Evolutionary conservation across 371 early-diverging fungal species (phyloP), one percentile per base, ranked within the genome.

Genomic region (Actinomortierella wolfii): DNA sequence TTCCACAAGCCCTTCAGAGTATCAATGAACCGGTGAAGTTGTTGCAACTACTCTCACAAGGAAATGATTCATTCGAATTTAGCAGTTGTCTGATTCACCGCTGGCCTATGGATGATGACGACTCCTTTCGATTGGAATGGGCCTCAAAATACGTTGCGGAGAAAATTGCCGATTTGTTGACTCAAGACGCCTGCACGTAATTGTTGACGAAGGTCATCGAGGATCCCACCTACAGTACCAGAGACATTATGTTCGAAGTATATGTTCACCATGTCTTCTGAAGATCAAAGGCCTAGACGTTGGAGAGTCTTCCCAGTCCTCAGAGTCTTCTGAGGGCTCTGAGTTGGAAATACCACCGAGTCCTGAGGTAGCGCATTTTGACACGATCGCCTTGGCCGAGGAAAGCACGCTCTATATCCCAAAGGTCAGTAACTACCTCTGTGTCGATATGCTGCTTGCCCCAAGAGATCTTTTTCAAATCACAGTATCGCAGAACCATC

Each of bases 41-140:
- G 43, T 18, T 73, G 55, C 50, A 59, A 28, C 56, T 3, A 57
- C 56, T 68, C n/a, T 8, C 39, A 1, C 60, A 53, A 56, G 49
- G 51, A 13, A 29, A 47, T n/a, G 29, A 64, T 1, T 40, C 49
- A 24, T 20, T 60, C 15, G 53, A 63, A 18, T 41, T 52, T 40
- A 67, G 68, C 43, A 56, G 48, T 51, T 56, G 41, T 43, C 49
- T 63, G 24, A 17, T 68, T 42, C 63, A 68, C 59, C 63, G 54
- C 2, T 68, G 64, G 56, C 60, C 69, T 26, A 28, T 14, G 44
- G 56, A 62, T 39, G 43, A 57, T 20, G 54, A 54, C 20, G 2
- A n/a, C 2, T 18, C 3, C 18, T 64, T 40, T 40, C 49, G 18
- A 1, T 34, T 64, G 57, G 49, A 54, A 49, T 57, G 57, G 64